Conservation (phyloP, 2,329 filamentous ascomycete genomes). For the Trematosphaeria pertusa region DNA sequence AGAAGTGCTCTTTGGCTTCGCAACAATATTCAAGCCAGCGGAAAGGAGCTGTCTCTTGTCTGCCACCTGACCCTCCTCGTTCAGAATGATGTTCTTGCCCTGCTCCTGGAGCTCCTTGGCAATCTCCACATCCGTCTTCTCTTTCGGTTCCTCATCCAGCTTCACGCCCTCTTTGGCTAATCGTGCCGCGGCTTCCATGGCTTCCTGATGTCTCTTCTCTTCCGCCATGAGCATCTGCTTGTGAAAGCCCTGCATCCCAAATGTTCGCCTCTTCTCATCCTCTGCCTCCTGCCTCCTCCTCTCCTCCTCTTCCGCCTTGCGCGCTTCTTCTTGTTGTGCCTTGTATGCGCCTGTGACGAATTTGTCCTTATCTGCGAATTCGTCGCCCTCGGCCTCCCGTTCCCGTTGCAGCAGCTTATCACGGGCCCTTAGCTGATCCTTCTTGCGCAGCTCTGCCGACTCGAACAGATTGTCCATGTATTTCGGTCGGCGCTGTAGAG, state of each 20-base stretch:
- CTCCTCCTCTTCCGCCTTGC: constrained; percentile 74
- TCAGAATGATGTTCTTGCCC: constrained; percentile 70
- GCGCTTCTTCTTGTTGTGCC: constrained; percentile 78
- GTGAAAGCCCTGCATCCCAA: constrained; percentile 82
- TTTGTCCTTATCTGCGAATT: constrained; percentile 82
- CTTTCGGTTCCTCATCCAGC: constrained; percentile 50
- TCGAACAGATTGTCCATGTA: constrained; percentile 79
- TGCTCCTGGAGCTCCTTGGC: constrained; percentile 71
- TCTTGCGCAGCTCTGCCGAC: constrained; percentile 77
- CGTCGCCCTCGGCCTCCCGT: constrained; percentile 79
- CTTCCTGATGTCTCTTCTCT: constrained; percentile 73
- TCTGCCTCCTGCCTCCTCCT: constrained; percentile 68
- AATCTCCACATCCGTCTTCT: constrained; percentile 68
- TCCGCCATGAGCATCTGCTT: constrained; percentile 74
- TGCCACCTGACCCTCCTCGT: constrained; percentile 83
- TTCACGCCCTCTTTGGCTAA: constrained; percentile 44
- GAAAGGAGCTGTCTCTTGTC: constrained; percentile 82
- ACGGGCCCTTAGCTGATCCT: constrained; percentile 78
- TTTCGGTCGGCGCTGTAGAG: constrained; percentile 70
- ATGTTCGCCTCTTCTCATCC: constrained; percentile 68
- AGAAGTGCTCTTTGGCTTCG: constrained; percentile 62
- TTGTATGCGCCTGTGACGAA: constrained; percentile 87
- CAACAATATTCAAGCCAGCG: constrained; percentile 76
- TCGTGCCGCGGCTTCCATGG: constrained; percentile 68
- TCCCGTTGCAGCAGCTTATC: constrained; percentile 82